Evolutionary conservation across 371 early-diverging fungal species (phyloP).

Genomic region (Rhizopus delemar): DNA sequence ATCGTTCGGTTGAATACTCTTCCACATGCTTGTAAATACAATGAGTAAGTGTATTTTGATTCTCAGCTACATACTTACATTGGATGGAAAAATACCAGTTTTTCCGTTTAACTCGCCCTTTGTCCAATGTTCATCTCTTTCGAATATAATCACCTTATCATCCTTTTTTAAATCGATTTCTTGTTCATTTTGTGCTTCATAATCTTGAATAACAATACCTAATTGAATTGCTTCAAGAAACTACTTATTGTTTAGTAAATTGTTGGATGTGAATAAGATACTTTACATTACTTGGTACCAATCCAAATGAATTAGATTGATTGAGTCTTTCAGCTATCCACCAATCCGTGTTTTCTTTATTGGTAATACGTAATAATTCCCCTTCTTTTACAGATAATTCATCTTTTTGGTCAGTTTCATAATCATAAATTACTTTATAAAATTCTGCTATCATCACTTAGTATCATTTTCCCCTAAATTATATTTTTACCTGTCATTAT

Average conservation of each 20-base stretch:
- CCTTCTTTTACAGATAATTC: constrained; percentile 57
- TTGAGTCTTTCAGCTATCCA: constrained; percentile 61
- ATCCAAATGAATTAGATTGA: constrained; percentile 44
- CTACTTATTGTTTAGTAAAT: constrained; percentile 19
- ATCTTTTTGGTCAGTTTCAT: constrained; percentile 57
- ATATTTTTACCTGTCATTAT: background rate
- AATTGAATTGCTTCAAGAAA: constrained; percentile 1
- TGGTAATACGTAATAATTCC: constrained; percentile 55
- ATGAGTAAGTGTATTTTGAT: background rate
- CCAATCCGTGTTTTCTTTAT: constrained; percentile 59
- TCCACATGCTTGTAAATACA: constrained; percentile 24
- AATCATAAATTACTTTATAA: constrained; percentile 39
- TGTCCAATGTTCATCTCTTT: constrained; percentile 43
- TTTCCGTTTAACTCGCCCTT: constrained; percentile 71
- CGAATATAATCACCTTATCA: background rate
- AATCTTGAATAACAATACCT: background rate
- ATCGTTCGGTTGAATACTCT: constrained; percentile 7
- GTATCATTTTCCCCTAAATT: too few relatives aligned
- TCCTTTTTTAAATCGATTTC: background rate
- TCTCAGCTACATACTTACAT: constrained; percentile 38
- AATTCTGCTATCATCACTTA: constrained; percentile 12
- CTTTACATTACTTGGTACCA: constrained; percentile 72
- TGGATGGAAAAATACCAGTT: constrained; percentile 68
- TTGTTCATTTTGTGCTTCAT: background rate
- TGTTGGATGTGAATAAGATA: background rate